Base-by-base conservation (phyloP, 2,329 filamentous ascomycete species). In the Exophiala dermatitidis region DNA sequence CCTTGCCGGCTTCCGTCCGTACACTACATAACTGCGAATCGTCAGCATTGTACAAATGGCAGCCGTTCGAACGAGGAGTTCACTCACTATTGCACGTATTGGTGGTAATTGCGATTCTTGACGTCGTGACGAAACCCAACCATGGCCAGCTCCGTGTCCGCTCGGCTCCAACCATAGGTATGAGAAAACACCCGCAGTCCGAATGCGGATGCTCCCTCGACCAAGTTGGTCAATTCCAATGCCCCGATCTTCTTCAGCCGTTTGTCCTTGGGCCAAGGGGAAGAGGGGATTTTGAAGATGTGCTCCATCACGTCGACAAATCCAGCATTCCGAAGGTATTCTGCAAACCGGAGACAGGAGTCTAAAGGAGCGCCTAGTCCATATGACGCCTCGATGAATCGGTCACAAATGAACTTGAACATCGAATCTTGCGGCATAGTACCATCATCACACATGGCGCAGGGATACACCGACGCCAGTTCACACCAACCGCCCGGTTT, bases 401-500 rank as follows among this genome's bases (percentile, higher is more conserved):
- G 58, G 40, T 60, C 56, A n/a, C 62, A 64, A 60, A 61, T 63
- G 10, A 58, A 36, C 4, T 56, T 46, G 28, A 66, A 70, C 48
- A 70, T 65, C 32, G 69, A 68, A 0, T 63, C 61, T 0, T 63
- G 60, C 49, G 52, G 32, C 58, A 71, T 62, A 7, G 60, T 60
- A 8, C 58, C 65, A 46, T 68, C 66, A 42, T 67, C 66, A 42
- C 64, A 64, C 37, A 54, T 45, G 37, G 61, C 42, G 36, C 50
- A 52, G 1, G 62, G 51, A 31, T 53, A 54, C 19, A 59, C 56
- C 50, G 61, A 63, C 2, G 63, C 55, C 8, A 67, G 48, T 48
- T 68, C 66, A 29, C 66, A 60, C 33, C 56, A 63, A 5, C 67
- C 67, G 5, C 66, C 65, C 0, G 67, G 66, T 50, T 64, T 65